Evolutionary conservation across 768 basidiomycete species (phyloP).

Genomic region (Mycena metata): DNA sequence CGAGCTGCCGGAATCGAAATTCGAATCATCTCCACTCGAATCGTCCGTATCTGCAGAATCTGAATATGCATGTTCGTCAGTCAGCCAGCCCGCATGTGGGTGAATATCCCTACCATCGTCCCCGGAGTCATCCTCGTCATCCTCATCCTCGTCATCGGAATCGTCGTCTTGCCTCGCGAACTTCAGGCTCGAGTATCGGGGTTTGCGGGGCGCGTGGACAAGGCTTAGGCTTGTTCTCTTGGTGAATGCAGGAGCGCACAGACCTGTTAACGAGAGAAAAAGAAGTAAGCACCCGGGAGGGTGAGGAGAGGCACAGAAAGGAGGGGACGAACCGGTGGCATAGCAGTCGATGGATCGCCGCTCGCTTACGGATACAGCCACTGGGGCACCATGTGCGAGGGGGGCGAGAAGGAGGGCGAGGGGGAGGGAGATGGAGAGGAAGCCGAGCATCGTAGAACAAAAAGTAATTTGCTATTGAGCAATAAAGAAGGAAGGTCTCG

Average conservation of each 20-base stretch:
- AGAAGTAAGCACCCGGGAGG: too few relatives aligned
- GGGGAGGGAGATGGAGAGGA: conserved; percentile 17
- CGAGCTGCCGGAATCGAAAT: neutral
- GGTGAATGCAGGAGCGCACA: conserved; percentile 6
- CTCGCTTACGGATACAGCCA: conserved; percentile 23
- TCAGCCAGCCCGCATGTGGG: too few relatives aligned
- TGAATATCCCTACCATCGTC: neutral
- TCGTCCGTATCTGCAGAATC: neutral
- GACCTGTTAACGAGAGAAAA: conserved; percentile 6
- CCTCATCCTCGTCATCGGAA: too few relatives aligned
- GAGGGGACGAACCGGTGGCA: conserved; percentile 16
- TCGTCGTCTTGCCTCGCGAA: conserved; percentile 31
- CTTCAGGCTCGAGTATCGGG: neutral
- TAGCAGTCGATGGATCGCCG: conserved; percentile 18
- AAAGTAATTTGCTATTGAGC: neutral
- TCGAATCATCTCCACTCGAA: neutral
- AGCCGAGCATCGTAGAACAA: conserved; percentile 20
- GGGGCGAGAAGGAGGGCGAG: conserved; percentile 23
- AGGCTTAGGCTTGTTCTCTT: conserved; percentile 3
- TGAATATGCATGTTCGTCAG: too few relatives aligned
- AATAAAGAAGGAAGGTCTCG: conserved; percentile 29
- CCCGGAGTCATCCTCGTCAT: neutral
- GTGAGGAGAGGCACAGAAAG: neutral
- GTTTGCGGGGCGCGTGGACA: neutral
- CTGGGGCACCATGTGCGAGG: conserved; percentile 28